Conservation (phyloP, 257 asterid species). For the Forsythia suspensa region DNA sequence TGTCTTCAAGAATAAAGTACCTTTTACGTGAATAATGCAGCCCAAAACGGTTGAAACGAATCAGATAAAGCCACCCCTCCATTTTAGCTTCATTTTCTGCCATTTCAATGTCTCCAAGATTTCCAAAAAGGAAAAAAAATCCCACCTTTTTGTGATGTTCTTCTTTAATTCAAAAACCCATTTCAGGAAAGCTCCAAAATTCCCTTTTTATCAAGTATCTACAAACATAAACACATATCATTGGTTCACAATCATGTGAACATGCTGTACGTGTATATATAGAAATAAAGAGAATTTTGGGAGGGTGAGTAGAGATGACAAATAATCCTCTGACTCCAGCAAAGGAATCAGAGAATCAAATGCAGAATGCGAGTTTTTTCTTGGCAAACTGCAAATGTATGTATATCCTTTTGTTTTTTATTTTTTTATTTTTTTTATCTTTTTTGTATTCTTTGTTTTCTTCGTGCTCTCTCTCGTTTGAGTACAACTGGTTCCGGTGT, state of each 20-base stretch:
- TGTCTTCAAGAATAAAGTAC: slow-evolving; percentile 74
- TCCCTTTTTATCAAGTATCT: slow-evolving; percentile 15
- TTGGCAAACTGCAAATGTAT: slow-evolving; percentile 15
- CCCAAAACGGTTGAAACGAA: slow-evolving; percentile 76
- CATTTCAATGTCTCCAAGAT: slow-evolving; percentile 33
- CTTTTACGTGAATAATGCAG: slow-evolving; percentile 81
- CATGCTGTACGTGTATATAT: neutral
- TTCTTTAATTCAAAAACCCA: slow-evolving; percentile 28
- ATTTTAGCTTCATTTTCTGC: slow-evolving; percentile 61
- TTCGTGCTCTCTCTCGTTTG: slow-evolving; percentile 29
- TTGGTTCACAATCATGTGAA: neutral
- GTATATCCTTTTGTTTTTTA: neutral
- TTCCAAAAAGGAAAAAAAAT: slow-evolving; percentile 19
- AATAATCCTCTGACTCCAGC: slow-evolving; percentile 72
- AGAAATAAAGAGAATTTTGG: slow-evolving; percentile 16
- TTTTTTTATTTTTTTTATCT: neutral
- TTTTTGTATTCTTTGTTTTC: neutral
- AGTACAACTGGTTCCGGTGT: slow-evolving; percentile 31
- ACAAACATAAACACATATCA: slow-evolving; percentile 7
- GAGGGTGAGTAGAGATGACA: slow-evolving; percentile 36
- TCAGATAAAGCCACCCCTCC: slow-evolving; percentile 89
- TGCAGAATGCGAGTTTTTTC: slow-evolving; percentile 31
- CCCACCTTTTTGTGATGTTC: slow-evolving; percentile 22
- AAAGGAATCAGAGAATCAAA: slow-evolving; percentile 72
- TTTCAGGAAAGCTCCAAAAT: slow-evolving; percentile 19